A percentile compares a stretch with the other conserved stretches of the same genome.
Conservation (phyloP, 148 eudicot genomes). For the Cornus florida region DNA sequence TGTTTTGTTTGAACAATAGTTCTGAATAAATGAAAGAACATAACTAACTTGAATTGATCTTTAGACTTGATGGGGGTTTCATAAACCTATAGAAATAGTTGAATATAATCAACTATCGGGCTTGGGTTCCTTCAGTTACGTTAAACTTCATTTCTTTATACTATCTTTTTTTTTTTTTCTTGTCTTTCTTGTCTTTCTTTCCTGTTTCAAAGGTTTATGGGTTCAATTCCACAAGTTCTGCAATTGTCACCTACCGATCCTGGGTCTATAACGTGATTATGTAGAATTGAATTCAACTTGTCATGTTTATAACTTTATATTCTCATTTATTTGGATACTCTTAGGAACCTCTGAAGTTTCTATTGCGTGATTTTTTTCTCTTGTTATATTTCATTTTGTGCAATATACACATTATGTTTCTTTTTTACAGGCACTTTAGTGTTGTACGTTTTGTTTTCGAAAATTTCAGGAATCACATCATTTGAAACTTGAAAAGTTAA, state of each 20-base stretch:
- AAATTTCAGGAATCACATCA: neutral
- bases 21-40: neutral
- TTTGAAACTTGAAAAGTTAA: slow-evolving; percentile 1
- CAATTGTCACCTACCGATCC: neutral
- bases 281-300: neutral
- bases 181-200: no score
- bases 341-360: neutral
- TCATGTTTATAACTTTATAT: neutral
- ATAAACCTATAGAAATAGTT: neutral
- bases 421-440: neutral
- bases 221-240: neutral
- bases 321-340: neutral
- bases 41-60: neutral
- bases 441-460: neutral
- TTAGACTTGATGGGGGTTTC: neutral
- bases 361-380: neutral
- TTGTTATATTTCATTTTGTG: neutral
- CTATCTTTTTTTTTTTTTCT: no score
- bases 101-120: neutral
- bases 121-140: neutral
- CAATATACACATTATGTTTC: neutral
- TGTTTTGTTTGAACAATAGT: neutral
- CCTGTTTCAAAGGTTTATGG: neutral
- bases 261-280: neutral
- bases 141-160: neutral